These are phyloP conservation scores for Alternaria triticina DNA, from an alignment of 2,329 filamentous ascomycete species.

Conservation along the genomic window DNA sequence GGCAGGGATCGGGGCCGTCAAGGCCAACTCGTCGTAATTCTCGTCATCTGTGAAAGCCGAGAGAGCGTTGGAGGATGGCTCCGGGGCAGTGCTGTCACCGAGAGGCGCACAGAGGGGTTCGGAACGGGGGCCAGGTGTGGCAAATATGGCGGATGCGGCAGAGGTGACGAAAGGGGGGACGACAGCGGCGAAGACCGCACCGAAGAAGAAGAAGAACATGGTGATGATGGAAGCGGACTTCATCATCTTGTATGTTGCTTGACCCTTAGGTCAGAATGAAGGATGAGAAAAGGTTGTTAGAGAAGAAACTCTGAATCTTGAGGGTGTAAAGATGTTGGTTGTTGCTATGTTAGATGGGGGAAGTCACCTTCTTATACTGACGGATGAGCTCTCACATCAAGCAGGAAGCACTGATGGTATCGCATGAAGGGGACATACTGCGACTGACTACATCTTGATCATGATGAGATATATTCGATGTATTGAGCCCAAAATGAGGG, in stretches of 20 bases:
- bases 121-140: not conserved
- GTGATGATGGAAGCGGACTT: not conserved
- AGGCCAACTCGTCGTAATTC: constrained; percentile 2
- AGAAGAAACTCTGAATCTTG: not conserved
- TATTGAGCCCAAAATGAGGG: not conserved
- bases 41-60: not conserved
- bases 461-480: not conserved
- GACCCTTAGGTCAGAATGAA: not conserved
- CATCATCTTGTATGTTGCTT: not conserved
- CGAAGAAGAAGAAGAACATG: not conserved
- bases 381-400: not conserved
- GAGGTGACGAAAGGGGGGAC: not conserved
- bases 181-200: not conserved
- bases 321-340: not conserved
- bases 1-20: not conserved
- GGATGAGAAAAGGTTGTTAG: not conserved
- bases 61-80: not conserved
- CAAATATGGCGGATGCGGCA: not conserved
- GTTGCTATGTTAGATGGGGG: not conserved
- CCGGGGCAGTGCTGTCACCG: not conserved
- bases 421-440: not conserved
- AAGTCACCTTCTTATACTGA: not conserved
- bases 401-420: not conserved
- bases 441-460: not conserved
- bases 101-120: not conserved